phyloP scores from a whole-genome alignment of 2,329 filamentous ascomycete species.

The Cladorrhinum sp. region DNA sequence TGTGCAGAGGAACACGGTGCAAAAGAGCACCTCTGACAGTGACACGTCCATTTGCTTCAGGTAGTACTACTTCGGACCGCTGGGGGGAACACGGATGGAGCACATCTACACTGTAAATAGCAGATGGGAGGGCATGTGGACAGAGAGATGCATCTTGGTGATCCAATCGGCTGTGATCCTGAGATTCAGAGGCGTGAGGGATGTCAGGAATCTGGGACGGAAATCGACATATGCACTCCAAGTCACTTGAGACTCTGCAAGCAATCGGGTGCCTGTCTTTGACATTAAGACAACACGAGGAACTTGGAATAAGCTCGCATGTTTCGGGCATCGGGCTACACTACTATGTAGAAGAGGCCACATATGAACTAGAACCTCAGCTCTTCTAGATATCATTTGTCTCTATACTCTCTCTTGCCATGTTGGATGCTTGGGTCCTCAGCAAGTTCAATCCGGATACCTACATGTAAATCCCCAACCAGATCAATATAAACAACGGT shows the following conservation, averaged over 20 bases:
- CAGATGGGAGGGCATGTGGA: background rate
- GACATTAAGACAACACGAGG: background rate
- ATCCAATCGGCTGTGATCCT: background rate
- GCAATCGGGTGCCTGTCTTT: background rate
- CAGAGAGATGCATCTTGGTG: background rate
- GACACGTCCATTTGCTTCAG: background rate
- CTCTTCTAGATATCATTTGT: background rate
- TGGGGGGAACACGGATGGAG: background rate
- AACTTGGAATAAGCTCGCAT: background rate
- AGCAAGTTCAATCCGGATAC: background rate
- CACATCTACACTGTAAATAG: background rate
- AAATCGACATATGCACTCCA: background rate
- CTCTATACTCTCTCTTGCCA: background rate
- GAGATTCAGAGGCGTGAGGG: background rate
- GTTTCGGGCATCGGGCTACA: background rate
- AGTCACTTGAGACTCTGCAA: background rate
- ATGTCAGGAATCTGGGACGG: background rate
- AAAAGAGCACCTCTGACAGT: background rate
- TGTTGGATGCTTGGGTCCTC: background rate
- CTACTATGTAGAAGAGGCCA: background rate
- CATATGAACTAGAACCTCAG: background rate
- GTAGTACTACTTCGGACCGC: background rate
- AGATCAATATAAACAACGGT: background rate
- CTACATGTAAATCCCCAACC: background rate
- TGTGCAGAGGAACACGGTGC: background rate